These are phyloP conservation scores for Odontarrhena argentea DNA, from an alignment of 345 rosid genomes.

Conservation along the genomic window DNA sequence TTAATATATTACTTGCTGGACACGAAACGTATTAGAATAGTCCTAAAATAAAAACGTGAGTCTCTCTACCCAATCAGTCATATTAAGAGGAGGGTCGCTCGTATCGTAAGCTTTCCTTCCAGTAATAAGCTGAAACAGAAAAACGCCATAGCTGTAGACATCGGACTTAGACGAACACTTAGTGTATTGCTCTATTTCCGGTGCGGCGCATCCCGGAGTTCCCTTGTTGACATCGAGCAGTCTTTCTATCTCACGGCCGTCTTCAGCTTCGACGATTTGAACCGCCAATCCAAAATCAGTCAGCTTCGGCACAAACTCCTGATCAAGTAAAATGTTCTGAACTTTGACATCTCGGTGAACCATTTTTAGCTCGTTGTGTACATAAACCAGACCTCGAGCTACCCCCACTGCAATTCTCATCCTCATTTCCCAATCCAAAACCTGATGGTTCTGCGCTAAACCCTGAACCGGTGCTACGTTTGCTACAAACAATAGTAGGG, in stretches of 20 bases:
- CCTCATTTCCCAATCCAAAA: conserved; percentile 65
- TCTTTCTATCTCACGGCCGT: conserved; percentile 54
- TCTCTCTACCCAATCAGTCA: conserved; percentile 23
- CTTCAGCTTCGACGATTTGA: conserved; percentile 35
- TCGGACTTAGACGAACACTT: conserved; percentile 68
- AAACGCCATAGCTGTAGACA: conserved; percentile 79
- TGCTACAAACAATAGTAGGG: conserved; percentile 8
- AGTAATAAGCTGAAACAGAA: conserved; percentile 67
- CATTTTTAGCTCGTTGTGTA: conserved; percentile 56
- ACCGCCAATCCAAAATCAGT: conserved; percentile 74
- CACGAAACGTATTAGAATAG: neutral
- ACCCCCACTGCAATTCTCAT: conserved; percentile 78
- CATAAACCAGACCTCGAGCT: conserved; percentile 63
- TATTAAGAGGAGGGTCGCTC: conserved; percentile 33
- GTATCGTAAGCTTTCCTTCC: conserved; percentile 58
- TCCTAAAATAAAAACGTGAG: neutral
- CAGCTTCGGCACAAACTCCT: conserved; percentile 42
- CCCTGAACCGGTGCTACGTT: neutral
- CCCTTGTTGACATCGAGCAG: conserved; percentile 64
- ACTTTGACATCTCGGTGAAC: conserved; percentile 73
- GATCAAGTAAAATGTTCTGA: conserved; percentile 66
- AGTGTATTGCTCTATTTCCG: conserved; percentile 41
- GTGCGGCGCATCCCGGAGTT: conserved; percentile 63
- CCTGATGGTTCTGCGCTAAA: neutral
- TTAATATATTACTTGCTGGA: neutral